A percentile compares a stretch with the other conserved stretches of the same genome.
These are phyloP conservation scores for Magnolia sinica DNA, from an alignment of 164 flowering plant genomes.

Conservation along the genomic window DNA sequence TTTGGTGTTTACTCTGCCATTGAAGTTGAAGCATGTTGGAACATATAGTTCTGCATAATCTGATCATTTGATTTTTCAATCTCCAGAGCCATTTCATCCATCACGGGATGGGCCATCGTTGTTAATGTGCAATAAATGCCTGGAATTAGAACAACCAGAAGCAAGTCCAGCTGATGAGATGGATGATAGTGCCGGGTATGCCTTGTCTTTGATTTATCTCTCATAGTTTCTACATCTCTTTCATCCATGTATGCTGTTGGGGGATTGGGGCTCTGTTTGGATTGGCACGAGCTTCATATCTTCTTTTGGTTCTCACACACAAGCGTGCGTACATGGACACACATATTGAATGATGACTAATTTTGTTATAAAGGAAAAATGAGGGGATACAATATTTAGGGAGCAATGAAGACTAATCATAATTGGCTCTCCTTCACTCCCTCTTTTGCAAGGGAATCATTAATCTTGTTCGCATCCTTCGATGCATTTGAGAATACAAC, in stretches of 20 bases:
- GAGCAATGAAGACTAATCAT: no score
- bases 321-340: no score
- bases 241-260: no score
- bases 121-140: constrained; percentile 41
- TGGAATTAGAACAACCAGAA: constrained; percentile 24
- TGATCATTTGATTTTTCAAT: neutral
- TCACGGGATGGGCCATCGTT: neutral
- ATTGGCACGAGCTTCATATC: no score
- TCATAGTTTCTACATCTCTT: neutral
- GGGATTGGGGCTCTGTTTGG: no score
- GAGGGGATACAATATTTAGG: no score
- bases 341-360: no score
- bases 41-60: neutral
- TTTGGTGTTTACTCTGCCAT: neutral
- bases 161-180: constrained; percentile 11
- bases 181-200: constrained; percentile 27
- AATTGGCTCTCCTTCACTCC: neutral
- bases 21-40: neutral
- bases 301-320: no score
- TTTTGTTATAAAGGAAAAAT: no score
- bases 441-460: neutral
- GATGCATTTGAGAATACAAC: no score
- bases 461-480: no score
- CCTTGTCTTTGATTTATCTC: constrained; percentile 25
- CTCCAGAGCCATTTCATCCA: constrained; percentile 2